A percentile compares a stretch with the other conserved stretches of the same genome.
phyloP scores from a whole-genome alignment of 2,329 filamentous ascomycete species.

The Scortechinia acanthostroma region DNA sequence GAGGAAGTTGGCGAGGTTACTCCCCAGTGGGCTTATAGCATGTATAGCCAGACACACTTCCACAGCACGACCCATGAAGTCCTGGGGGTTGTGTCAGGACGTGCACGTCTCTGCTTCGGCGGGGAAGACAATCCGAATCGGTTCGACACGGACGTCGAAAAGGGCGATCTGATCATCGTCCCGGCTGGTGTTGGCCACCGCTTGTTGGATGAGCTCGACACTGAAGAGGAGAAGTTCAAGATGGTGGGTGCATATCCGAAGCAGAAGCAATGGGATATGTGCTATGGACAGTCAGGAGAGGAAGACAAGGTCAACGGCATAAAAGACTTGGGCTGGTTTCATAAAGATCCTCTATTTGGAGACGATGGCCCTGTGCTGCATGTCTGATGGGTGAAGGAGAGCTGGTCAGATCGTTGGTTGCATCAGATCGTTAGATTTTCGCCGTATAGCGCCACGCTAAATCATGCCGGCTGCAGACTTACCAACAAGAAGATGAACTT shows the following conservation, averaged over 20 bases:
- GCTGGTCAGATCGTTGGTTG: too few relatives aligned
- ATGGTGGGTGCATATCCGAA: constrained; percentile 64
- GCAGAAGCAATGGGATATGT: constrained; percentile 62
- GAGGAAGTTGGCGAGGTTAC: constrained; percentile 39
- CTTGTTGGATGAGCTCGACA: constrained; percentile 41
- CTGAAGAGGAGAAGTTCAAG: constrained; percentile 36
- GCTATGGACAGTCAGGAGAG: constrained; percentile 53
- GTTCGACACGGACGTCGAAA: constrained; percentile 44
- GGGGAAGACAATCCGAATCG: constrained; percentile 50
- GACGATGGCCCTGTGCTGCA: constrained; percentile 39
- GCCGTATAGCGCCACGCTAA: too few relatives aligned
- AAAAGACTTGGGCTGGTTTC: constrained; percentile 42
- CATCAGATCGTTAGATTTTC: too few relatives aligned
- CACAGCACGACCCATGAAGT: constrained; percentile 64
- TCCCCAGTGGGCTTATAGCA: constrained; percentile 64
- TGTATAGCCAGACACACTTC: constrained; percentile 62
- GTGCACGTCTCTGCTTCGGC: constrained; percentile 58
- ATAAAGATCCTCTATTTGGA: constrained; percentile 52
- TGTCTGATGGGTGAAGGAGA: constrained; percentile 19
- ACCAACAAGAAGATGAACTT: too few relatives aligned
- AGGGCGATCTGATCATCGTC: constrained; percentile 57
- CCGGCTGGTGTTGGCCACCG: constrained; percentile 62
- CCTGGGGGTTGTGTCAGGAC: constrained; percentile 48
- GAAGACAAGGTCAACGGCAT: constrained; percentile 41
- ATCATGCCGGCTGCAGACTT: too few relatives aligned